phyloP scores from a whole-genome alignment of 2,329 filamentous ascomycete genomes.

The Aspergillus intermedius region DNA sequence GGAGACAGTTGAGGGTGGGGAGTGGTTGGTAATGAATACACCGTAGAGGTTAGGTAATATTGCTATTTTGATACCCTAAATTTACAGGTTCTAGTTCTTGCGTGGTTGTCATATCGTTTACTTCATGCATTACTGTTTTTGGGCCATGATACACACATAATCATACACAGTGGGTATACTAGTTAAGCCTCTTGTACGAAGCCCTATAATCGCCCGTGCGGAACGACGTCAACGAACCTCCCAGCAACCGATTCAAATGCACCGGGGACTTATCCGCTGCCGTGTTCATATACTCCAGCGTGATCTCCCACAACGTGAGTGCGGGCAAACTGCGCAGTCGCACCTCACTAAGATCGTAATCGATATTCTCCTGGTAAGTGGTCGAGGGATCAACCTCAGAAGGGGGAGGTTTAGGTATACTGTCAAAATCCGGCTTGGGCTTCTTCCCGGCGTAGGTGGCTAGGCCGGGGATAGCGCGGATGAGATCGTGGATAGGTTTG shows the following conservation, averaged over 20 bases:
- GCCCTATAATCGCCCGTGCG: slow-evolving; percentile 10
- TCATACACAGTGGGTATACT: not conserved
- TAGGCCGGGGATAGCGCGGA: slow-evolving; percentile 29
- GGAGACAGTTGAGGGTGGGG: not conserved
- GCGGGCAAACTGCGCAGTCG: slow-evolving; percentile 25
- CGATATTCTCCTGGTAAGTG: slow-evolving; percentile 24
- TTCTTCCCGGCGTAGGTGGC: slow-evolving; percentile 21
- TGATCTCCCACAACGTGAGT: slow-evolving; percentile 29
- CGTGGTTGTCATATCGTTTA: too few relatives aligned
- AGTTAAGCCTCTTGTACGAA: not conserved
- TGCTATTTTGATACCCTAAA: not conserved
- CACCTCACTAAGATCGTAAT: slow-evolving; percentile 28
- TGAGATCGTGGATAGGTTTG: slow-evolving; percentile 23
- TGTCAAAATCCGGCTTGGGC: slow-evolving; percentile 19
- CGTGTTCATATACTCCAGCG: slow-evolving; percentile 30
- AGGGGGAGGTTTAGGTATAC: slow-evolving; percentile 13
- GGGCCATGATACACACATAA: not conserved
- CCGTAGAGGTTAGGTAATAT: not conserved
- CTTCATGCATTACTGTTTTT: too few relatives aligned
- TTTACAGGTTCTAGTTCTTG: not conserved
- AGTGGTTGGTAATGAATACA: not conserved
- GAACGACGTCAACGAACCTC: slow-evolving; percentile 24
- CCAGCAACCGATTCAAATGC: slow-evolving; percentile 22
- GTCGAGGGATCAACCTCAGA: slow-evolving; percentile 11
- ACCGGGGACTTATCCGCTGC: slow-evolving; percentile 16